phyloP scores from a whole-genome alignment of 2,329 filamentous ascomycete species.

The Aureobasidium musti region DNA sequence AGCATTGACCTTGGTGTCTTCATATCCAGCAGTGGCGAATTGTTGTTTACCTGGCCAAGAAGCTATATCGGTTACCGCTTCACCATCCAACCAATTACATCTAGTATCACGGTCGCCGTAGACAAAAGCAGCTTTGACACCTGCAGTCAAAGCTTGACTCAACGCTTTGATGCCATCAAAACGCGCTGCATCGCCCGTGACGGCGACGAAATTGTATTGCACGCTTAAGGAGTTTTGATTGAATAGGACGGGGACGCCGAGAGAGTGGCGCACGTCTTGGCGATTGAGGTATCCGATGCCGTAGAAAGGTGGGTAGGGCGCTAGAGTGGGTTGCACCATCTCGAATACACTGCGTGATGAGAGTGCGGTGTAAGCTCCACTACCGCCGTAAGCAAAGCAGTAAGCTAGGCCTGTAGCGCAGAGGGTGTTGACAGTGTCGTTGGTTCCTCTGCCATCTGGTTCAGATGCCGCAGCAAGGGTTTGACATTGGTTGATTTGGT shows the following conservation, averaged over 20 bases:
- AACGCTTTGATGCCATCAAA: slow-evolving; percentile 45
- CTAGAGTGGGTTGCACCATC: background rate
- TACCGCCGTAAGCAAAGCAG: background rate
- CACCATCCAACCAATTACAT: background rate
- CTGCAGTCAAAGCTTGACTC: slow-evolving; percentile 45
- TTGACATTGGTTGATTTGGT: background rate
- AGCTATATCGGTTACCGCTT: background rate
- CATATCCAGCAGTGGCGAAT: slow-evolving; percentile 29
- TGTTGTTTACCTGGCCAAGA: background rate
- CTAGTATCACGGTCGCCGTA: slow-evolving; percentile 62
- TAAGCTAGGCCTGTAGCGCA: background rate
- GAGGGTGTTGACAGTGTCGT: background rate
- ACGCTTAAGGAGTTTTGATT: background rate
- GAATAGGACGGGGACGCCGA: background rate
- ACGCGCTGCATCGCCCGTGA: slow-evolving; percentile 49
- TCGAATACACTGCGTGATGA: slow-evolving; percentile 1
- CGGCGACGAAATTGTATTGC: background rate
- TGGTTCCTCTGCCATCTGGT: background rate
- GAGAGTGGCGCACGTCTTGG: background rate
- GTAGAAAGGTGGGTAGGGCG: background rate
- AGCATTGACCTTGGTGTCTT: slow-evolving; percentile 36
- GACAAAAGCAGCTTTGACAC: slow-evolving; percentile 64
- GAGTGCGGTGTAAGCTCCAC: background rate
- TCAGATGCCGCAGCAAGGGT: background rate
- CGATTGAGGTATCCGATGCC: background rate